Evolutionary conservation across 2,329 filamentous ascomycete species (phyloP).

Genomic region (Nigrospora oryzae): DNA sequence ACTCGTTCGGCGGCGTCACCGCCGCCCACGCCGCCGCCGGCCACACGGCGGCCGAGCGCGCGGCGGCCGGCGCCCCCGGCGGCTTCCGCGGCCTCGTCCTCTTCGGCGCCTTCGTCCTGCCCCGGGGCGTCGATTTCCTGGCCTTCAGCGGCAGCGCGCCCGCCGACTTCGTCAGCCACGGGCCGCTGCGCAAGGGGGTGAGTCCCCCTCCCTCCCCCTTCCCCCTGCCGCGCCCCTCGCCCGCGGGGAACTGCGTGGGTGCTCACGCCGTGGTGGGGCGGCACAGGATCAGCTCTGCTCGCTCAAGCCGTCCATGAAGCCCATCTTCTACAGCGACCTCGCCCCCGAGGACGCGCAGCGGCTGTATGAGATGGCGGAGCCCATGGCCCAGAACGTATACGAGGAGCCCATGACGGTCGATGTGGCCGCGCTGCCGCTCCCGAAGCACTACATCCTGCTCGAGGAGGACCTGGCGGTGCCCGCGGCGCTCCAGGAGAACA

Average conservation of each 20-base stretch:
- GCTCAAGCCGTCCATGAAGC: neutral
- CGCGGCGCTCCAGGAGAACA: neutral
- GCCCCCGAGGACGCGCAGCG: neutral
- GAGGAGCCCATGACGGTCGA: neutral
- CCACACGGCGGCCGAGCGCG: constrained; percentile 5
- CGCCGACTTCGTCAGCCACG: neutral
- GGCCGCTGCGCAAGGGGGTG: neutral
- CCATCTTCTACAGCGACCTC: neutral
- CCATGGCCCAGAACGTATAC: neutral
- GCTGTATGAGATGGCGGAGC: neutral
- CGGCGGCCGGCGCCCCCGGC: constrained; percentile 2
- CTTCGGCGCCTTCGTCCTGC: constrained; percentile 4
- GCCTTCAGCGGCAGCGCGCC: neutral
- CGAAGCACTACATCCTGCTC: neutral
- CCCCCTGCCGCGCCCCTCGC: no score
- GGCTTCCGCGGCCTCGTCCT: constrained; percentile 7
- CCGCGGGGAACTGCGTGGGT: no score
- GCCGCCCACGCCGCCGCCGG: constrained; percentile 6
- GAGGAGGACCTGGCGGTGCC: neutral
- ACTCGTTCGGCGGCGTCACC: constrained; percentile 12
- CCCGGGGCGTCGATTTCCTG: neutral
- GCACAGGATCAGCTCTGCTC: neutral
- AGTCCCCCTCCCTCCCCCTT: no score
- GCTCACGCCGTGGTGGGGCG: no score
- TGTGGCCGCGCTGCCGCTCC: neutral